phyloP scores from a whole-genome alignment of 2,329 filamentous ascomycete species.

The Akanthomyces uredinophilus region DNA sequence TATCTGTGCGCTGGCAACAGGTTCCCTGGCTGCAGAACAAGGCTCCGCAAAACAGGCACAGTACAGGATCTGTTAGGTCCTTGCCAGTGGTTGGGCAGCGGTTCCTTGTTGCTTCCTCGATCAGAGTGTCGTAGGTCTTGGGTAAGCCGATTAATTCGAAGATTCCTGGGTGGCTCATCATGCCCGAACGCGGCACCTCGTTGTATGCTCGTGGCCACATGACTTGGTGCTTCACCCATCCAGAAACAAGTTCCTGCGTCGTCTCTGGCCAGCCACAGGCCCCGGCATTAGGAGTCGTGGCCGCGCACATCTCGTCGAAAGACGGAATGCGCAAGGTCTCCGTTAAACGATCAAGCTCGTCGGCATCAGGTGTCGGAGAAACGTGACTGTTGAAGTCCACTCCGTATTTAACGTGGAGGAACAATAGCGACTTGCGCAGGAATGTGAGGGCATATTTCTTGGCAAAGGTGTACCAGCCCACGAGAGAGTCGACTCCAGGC shows the following conservation, averaged over 20 bases:
- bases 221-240: conserved; percentile 69
- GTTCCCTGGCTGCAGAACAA: conserved; percentile 93
- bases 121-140: conserved; percentile 84
- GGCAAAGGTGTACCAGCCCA: conserved; percentile 55
- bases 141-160: conserved; percentile 92
- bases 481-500: conserved; percentile 47
- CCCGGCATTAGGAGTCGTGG: conserved; percentile 43
- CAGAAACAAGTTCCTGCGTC: conserved; percentile 44
- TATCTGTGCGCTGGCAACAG: conserved; percentile 71
- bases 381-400: conserved; percentile 76
- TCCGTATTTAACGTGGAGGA: conserved; percentile 83
- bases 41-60: conserved; percentile 94
- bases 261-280: conserved; percentile 46
- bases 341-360: conserved; percentile 79
- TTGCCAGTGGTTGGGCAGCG: conserved; percentile 87
- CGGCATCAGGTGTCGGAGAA: conserved; percentile 56
- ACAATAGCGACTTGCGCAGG: conserved; percentile 75
- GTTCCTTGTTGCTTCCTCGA: conserved; percentile 81
- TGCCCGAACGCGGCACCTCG: conserved; percentile 37
- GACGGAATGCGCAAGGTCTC: conserved; percentile 69
- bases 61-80: conserved; percentile 81
- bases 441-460: conserved; percentile 86
- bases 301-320: conserved; percentile 71
- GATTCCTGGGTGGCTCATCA: conserved; percentile 76
- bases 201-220: conserved; percentile 30